phyloP scores from a whole-genome alignment of 2,329 filamentous ascomycete species.

The Penicillium sp. region DNA sequence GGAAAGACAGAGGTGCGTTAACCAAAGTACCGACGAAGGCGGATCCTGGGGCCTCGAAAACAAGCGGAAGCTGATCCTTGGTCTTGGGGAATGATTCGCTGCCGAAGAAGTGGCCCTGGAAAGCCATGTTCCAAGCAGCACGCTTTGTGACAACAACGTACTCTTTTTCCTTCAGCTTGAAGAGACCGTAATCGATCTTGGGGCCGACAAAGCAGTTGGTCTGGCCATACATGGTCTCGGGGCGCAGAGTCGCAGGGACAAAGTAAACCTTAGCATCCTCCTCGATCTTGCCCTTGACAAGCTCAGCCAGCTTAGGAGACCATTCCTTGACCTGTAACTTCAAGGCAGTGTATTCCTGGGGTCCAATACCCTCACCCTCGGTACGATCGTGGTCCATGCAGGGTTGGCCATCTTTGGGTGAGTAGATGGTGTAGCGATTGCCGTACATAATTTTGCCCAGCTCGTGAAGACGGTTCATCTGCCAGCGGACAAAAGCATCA shows the following conservation, averaged over 20 bases:
- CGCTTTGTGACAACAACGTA: conserved; percentile 80
- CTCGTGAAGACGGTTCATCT: conserved; percentile 88
- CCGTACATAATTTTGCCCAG: conserved; percentile 90
- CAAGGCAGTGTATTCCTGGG: conserved; percentile 87
- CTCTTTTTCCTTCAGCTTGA: conserved; percentile 68
- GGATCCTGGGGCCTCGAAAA: conserved; percentile 68
- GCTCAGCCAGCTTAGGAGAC: conserved; percentile 66
- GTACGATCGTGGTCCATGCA: conserved; percentile 83
- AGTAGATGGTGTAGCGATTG: conserved; percentile 89
- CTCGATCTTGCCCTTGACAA: conserved; percentile 71
- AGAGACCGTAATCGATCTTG: conserved; percentile 81
- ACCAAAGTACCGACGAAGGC: conserved; percentile 84
- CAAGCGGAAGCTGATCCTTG: conserved; percentile 68
- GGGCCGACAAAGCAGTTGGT: conserved; percentile 93
- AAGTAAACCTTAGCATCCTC: conserved; percentile 76
- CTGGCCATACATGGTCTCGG: conserved; percentile 99
- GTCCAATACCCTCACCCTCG: conserved; percentile 72
- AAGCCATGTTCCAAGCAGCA: conserved; percentile 89
- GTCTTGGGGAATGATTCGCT: conserved; percentile 45
- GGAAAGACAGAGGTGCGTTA: conserved; percentile 78
- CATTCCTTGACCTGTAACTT: conserved; percentile 90
- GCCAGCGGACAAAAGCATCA: conserved; percentile 91
- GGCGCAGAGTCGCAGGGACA: conserved; percentile 82
- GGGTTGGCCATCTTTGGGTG: conserved; percentile 78
- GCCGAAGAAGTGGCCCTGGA: conserved; percentile 73